Percentiles rank a stretch among this genome's conserved stretches.
Conservation (phyloP, 1,284 basidiomycete species). For the Veloporphyrellus conicus region DNA sequence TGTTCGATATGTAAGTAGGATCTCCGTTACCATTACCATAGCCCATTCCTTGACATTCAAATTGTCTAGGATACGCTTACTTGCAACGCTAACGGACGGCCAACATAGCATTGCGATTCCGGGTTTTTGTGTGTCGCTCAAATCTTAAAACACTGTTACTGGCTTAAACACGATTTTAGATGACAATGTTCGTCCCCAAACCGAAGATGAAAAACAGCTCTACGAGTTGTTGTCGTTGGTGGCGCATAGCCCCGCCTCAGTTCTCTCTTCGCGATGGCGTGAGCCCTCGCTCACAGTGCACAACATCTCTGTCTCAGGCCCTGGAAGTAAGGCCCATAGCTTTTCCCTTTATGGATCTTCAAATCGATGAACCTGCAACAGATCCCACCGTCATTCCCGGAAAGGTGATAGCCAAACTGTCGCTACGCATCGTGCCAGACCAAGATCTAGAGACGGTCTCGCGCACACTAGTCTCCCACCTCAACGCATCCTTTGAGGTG, state of each 20-base stretch:
- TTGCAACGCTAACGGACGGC: conserved; percentile 66
- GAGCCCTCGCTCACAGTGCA: conserved; percentile 74
- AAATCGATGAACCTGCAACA: conserved; percentile 27
- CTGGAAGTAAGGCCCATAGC: conserved; percentile 52
- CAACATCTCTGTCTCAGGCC: conserved; percentile 67
- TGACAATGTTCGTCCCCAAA: conserved; percentile 65
- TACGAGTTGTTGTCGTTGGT: conserved; percentile 67
- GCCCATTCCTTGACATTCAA: conserved; percentile 7
- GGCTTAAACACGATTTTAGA: conserved; percentile 44
- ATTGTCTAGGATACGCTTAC: conserved; percentile 68
- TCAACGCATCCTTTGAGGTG: conserved; percentile 57
- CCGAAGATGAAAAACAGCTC: conserved; percentile 60
- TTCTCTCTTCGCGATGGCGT: conserved; percentile 74
- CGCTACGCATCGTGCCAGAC: conserved; percentile 90
- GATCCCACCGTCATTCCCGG: conserved; percentile 86
- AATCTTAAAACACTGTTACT: background rate
- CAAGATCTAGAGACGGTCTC: conserved; percentile 77
- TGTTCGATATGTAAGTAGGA: conserved; percentile 77
- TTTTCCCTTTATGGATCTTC: background rate
- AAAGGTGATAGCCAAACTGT: conserved; percentile 75
- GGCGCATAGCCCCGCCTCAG: conserved; percentile 61
- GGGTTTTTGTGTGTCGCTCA: conserved; percentile 64
- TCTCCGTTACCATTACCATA: background rate
- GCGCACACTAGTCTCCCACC: conserved; percentile 54
- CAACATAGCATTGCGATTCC: conserved; percentile 67